Base-by-base conservation (phyloP, 176 grass and related monocot species). In the Carex cristatella region DNA sequence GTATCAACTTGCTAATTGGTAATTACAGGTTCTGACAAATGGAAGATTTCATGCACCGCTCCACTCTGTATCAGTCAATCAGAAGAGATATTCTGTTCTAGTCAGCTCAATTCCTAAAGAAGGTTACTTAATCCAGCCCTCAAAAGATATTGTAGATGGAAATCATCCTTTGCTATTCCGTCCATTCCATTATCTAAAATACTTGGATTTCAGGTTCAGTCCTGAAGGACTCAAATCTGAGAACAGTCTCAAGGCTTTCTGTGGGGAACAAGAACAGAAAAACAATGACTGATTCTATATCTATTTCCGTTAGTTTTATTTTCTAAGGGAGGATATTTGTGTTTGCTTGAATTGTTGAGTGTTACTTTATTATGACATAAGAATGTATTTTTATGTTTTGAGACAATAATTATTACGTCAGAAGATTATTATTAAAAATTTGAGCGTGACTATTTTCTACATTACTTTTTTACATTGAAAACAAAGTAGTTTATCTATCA, bases 131-230 rank as follows among this genome's bases (percentile, higher is more conserved):
- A 58, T 86, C 27, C 27, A 90, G 37, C 30, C 4, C 12, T 84
- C 79, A 11, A 31, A 84, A 64, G 88, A 90, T n/a, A 62, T 86
- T 42, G 42, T 90, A 6, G 84, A 90, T 53, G 84, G 80, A 55
- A 67, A 83, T 30, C 58, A 90, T 30, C 84, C 84, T 18, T 13
- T 84, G 81, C 40, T 67, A 61, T 84, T 67, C 70, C 32, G 67
- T 13, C 80, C 80, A 32, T 71, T 15, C 14, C 12, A 61, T 56
- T 38, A 69, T 69, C 1, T 0, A 0, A 67, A 80, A n/a, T 88
- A 70, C 81, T 2, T 88, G 10, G 16, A 79, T 13, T 88, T 88
- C 69, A 55, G 3, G 60, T 66, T 28, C 70, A 69, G 72, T n/a
- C 57, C 9, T 1, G 86, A 87, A 65, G 27, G 56, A 1, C 19